Percentiles rank a stretch among this genome's conserved stretches.
Evolutionary conservation across 192 early-diverging fungal species (phyloP).

Genomic region (Gigaspora rosea): DNA sequence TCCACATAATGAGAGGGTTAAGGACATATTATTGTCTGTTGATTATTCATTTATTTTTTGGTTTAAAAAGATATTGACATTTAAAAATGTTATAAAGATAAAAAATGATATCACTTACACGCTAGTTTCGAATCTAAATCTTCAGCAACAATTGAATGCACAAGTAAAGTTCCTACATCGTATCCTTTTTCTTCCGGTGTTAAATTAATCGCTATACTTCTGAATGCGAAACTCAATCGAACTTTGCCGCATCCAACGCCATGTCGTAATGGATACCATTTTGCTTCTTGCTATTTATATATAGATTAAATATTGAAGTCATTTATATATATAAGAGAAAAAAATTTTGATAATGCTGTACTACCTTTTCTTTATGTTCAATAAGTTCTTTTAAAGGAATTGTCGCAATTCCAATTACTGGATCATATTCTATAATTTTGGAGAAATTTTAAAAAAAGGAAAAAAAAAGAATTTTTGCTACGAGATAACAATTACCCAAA

Average conservation of each 20-base stretch:
- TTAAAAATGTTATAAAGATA: background rate
- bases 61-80: background rate
- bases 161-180: slow-evolving; percentile 20
- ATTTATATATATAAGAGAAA: no score
- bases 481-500: background rate
- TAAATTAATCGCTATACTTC: background rate
- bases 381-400: slow-evolving; percentile 20
- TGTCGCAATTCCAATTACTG: slow-evolving; percentile 26
- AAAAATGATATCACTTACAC: background rate
- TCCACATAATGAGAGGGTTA: background rate
- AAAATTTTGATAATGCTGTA: no score
- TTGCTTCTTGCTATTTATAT: background rate
- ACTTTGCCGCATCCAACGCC: slow-evolving; percentile 31
- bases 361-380: slow-evolving; percentile 4
- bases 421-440: slow-evolving; percentile 6
- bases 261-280: slow-evolving; percentile 26
- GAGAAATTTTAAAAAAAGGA: background rate
- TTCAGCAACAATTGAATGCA: background rate
- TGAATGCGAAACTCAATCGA: slow-evolving; percentile 20
- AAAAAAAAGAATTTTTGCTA: background rate
- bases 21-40: background rate
- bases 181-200: slow-evolving; percentile 25
- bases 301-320: no score
- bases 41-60: no score
- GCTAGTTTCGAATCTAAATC: background rate